phyloP scores from a whole-genome alignment of 192 early-diverging fungal species.

The Radiomyces spectabilis region DNA sequence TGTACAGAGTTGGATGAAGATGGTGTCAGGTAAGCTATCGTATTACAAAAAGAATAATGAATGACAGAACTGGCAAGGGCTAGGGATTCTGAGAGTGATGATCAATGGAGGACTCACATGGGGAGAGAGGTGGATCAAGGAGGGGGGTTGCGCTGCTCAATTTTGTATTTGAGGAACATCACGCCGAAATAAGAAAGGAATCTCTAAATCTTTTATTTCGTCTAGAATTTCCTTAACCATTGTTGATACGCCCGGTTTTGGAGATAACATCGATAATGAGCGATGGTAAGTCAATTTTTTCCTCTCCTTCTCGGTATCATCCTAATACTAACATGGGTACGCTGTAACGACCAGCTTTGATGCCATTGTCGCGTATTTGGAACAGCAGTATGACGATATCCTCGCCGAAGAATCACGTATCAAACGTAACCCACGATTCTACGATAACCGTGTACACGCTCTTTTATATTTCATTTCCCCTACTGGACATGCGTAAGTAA shows the following conservation, averaged over 20 bases:
- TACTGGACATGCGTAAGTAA: conserved; percentile 78
- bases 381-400: conserved; percentile 91
- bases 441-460: conserved; percentile 93
- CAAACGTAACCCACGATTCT: conserved; percentile 83
- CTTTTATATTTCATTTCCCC: conserved; percentile 97
- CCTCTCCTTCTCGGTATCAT: background rate
- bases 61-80: too few relatives aligned
- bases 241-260: conserved; percentile 98
- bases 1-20: conserved; percentile 89
- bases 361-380: conserved; percentile 90
- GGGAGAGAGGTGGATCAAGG: background rate
- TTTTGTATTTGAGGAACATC: too few relatives aligned
- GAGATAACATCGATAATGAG: conserved; percentile 95
- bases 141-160: too few relatives aligned
- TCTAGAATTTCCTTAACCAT: conserved; percentile 82
- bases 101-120: too few relatives aligned
- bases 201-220: background rate
- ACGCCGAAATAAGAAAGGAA: background rate
- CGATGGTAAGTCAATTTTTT: conserved; percentile 51
- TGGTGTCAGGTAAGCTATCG: conserved; percentile 78
- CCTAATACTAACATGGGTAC: background rate
- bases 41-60: background rate
- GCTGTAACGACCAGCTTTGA: conserved; percentile 69
- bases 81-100: too few relatives aligned
- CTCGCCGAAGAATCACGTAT: conserved; percentile 83